A percentile compares a stretch with the other conserved stretches of the same genome.
Evolutionary conservation across 352 stramenopile species (phyloP).

Genomic region (Pythium rishiriense): DNA sequence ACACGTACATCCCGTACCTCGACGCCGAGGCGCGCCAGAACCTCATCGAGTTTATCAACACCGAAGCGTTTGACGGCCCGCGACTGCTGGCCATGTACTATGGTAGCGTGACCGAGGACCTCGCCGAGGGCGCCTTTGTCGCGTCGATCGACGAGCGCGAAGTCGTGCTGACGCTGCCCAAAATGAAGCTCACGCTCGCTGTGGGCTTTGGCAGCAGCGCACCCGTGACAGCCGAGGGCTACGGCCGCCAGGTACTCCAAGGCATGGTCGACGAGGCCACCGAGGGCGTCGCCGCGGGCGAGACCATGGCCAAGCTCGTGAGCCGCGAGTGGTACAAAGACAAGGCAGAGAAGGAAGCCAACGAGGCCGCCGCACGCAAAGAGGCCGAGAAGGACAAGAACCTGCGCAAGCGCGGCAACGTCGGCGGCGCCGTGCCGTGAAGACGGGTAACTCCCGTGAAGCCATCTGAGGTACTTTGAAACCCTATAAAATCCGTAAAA

Average conservation of each 20-base stretch:
- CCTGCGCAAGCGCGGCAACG: conserved; percentile 48
- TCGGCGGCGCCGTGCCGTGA: neutral
- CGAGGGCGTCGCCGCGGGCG: conserved; percentile 51
- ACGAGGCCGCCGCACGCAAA: conserved; percentile 20
- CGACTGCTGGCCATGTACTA: conserved; percentile 82
- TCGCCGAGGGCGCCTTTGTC: conserved; percentile 57
- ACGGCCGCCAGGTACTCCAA: conserved; percentile 65
- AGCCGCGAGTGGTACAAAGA: conserved; percentile 64
- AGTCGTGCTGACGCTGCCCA: conserved; percentile 68
- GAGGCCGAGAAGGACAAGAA: conserved; percentile 27
- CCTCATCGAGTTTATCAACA: conserved; percentile 74
- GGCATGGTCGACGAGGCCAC: conserved; percentile 68
- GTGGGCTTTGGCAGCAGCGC: conserved; percentile 81
- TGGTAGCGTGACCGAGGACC: conserved; percentile 76
- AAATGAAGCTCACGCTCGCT: conserved; percentile 82
- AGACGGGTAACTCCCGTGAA: neutral
- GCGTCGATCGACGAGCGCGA: conserved; percentile 85
- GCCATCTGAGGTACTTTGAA: neutral
- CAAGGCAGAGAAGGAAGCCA: conserved; percentile 45
- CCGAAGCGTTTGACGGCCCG: conserved; percentile 73
- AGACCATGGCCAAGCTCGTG: conserved; percentile 81
- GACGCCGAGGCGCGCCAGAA: conserved; percentile 72
- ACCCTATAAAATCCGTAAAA: neutral
- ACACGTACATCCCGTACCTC: conserved; percentile 72
- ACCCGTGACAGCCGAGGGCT: conserved; percentile 71